A percentile compares a stretch with the other conserved stretches of the same genome.
Conservation (phyloP, 192 early-diverging fungal species). For the Spinellus fusiger region DNA sequence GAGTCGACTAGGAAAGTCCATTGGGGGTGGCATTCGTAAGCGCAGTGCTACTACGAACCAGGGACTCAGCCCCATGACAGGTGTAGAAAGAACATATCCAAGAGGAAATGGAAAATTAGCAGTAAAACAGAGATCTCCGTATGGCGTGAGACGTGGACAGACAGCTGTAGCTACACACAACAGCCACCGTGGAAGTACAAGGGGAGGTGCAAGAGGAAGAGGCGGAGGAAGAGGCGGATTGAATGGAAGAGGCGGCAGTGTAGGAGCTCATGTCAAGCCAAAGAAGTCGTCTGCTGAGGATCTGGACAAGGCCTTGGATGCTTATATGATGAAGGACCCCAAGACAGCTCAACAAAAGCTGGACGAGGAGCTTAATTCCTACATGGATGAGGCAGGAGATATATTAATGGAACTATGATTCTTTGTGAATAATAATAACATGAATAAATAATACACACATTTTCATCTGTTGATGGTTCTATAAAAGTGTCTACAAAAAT, state of each 20-base stretch:
- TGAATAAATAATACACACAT: too few relatives aligned
- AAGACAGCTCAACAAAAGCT: conserved; percentile 23
- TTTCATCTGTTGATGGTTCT: too few relatives aligned
- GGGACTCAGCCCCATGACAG: conserved; percentile 7
- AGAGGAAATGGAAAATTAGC: too few relatives aligned
- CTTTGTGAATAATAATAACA: too few relatives aligned
- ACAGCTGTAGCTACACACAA: background rate
- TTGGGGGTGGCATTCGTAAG: background rate
- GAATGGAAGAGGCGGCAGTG: background rate
- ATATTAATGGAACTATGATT: background rate
- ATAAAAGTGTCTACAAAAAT: too few relatives aligned
- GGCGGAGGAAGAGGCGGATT: background rate
- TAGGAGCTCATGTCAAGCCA: background rate
- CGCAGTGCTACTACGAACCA: too few relatives aligned
- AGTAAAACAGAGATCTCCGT: too few relatives aligned
- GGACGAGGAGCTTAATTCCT: conserved; percentile 27
- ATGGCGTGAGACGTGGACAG: background rate
- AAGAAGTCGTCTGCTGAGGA: conserved; percentile 12
- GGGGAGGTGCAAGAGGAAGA: background rate
- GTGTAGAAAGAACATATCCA: conserved; percentile 1
- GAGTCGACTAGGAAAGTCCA: background rate
- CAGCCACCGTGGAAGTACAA: background rate
- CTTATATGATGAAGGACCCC: conserved; percentile 35
- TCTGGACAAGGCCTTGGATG: conserved; percentile 25
- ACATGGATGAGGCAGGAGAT: conserved; percentile 18